Percentiles rank a stretch among this genome's conserved stretches.
Conservation (phyloP, 345 rosid species). For the Cardiospermum halicacabum region DNA sequence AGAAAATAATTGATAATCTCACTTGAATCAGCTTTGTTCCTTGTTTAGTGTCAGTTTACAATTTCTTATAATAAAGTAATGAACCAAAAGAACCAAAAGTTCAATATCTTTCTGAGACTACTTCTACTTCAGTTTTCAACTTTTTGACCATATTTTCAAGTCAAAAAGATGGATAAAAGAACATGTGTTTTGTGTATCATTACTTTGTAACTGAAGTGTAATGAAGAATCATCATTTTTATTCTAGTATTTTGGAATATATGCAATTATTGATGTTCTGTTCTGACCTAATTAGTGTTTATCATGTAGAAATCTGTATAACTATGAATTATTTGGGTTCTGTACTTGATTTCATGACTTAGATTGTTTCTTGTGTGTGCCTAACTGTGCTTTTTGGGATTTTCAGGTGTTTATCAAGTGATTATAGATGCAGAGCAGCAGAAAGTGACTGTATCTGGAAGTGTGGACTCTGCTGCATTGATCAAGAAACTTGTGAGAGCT, state of each 20-base stretch:
- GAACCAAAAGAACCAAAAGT: background rate
- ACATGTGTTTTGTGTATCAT: background rate
- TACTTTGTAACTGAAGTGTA: background rate
- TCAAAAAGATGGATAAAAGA: background rate
- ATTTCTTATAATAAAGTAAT: background rate
- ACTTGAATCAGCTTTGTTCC: background rate
- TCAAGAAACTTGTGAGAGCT: slow-evolving; percentile 61
- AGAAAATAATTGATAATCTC: background rate
- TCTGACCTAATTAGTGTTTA: background rate
- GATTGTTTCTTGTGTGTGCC: background rate
- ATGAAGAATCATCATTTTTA: slow-evolving; percentile 1
- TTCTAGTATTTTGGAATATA: background rate
- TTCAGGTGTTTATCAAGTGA: slow-evolving; percentile 68
- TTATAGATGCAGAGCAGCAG: slow-evolving; percentile 68
- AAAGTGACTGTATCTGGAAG: slow-evolving; percentile 67
- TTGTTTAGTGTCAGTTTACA: background rate
- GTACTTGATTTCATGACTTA: background rate
- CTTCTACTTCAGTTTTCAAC: background rate
- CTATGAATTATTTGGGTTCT: background rate
- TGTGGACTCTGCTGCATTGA: slow-evolving; percentile 59
- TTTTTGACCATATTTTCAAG: background rate
- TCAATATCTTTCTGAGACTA: background rate
- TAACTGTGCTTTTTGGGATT: slow-evolving; percentile 3
- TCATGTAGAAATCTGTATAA: background rate
- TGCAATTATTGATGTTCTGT: slow-evolving; percentile 4